Evolutionary conservation across 163 green algal genomes (phyloP).

Genomic region (Scenedesmus sp.): DNA sequence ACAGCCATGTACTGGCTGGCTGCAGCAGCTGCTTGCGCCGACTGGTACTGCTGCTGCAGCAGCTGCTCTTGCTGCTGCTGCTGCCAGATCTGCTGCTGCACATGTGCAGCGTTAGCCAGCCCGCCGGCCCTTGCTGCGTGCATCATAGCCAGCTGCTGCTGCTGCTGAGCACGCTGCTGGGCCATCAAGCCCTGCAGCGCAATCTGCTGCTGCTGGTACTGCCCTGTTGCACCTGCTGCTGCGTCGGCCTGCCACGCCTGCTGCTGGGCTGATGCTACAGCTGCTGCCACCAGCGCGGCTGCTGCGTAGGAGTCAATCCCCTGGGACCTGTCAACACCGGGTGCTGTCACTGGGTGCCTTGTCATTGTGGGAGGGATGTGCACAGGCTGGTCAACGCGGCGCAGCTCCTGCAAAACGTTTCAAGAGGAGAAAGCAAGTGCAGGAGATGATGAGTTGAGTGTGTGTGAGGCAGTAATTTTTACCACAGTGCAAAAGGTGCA

Average conservation of each 20-base stretch:
- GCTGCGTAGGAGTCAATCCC: background rate
- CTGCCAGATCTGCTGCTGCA: conserved; percentile 1
- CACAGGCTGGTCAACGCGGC: background rate
- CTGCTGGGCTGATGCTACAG: background rate
- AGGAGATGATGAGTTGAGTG: background rate
- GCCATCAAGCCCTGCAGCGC: background rate
- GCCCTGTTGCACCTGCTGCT: background rate
- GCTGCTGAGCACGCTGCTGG: background rate
- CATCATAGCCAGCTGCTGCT: background rate
- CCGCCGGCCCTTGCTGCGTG: background rate
- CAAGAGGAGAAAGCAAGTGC: background rate
- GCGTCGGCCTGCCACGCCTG: background rate
- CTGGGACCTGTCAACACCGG: background rate
- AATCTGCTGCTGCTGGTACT: conserved; percentile 1
- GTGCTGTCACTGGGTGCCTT: background rate
- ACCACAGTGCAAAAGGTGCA: too few species aligned
- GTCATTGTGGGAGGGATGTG: background rate
- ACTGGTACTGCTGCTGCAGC: conserved; percentile 3
- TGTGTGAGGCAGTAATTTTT: too few species aligned
- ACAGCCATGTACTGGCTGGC: background rate
- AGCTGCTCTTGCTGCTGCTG: background rate
- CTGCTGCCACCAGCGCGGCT: background rate
- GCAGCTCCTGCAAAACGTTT: background rate
- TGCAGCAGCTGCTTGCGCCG: background rate
- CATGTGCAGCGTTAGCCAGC: background rate